These are phyloP conservation scores for Talaromyces verruculosus DNA, from an alignment of 2,329 filamentous ascomycete genomes.

Conservation along the genomic window DNA sequence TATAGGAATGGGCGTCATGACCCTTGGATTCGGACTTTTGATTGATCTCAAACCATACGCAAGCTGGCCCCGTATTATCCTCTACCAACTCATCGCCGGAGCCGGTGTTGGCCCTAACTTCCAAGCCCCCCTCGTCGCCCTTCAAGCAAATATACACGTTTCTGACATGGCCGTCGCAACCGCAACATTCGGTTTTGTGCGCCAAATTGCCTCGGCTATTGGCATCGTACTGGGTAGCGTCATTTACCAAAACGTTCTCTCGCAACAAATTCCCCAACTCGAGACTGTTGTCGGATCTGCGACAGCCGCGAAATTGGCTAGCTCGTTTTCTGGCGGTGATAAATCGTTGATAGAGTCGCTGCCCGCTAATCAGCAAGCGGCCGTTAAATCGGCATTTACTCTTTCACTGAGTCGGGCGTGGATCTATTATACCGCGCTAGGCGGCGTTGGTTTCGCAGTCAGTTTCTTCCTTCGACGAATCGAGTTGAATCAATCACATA, in stretches of 20 bases:
- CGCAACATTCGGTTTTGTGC: conserved; percentile 61
- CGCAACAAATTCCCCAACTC: conserved; percentile 33
- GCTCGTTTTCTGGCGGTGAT: conserved; percentile 39
- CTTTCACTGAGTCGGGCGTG: conserved; percentile 50
- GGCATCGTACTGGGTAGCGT: conserved; percentile 60
- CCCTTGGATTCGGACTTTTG: conserved; percentile 66
- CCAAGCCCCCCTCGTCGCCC: conserved; percentile 61
- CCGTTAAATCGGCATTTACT: conserved; percentile 46
- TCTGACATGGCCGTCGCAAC: conserved; percentile 64
- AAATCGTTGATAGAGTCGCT: conserved; percentile 37
- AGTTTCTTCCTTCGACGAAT: conserved; percentile 42
- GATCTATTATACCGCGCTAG: conserved; percentile 50
- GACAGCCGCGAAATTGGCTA: conserved; percentile 28
- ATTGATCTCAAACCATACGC: conserved; percentile 57
- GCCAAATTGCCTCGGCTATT: conserved; percentile 58
- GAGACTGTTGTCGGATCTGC: conserved; percentile 32
- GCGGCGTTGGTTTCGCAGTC: conserved; percentile 38
- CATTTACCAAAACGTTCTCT: conserved; percentile 44
- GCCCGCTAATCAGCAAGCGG: conserved; percentile 32
- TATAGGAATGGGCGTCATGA: conserved; percentile 58
- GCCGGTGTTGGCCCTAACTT: conserved; percentile 63
- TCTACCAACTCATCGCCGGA: conserved; percentile 61
- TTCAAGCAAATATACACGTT: conserved; percentile 62
- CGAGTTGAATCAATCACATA: conserved; percentile 43
- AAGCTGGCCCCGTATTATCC: conserved; percentile 51